Conservation (phyloP, 2,329 filamentous ascomycete genomes). For the Domatiomyces globalis region DNA sequence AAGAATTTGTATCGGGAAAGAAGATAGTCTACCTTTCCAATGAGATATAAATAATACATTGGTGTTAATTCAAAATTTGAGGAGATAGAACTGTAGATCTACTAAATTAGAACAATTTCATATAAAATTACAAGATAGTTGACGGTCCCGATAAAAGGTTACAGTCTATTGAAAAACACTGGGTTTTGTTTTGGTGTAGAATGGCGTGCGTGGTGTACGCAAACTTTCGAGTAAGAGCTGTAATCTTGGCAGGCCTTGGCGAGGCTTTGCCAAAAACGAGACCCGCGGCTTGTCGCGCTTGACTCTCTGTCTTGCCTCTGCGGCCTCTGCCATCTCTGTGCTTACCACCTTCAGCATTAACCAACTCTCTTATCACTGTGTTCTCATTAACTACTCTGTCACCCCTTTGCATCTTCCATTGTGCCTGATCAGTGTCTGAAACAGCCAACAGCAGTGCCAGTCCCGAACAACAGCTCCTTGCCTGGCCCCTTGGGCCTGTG, state of each 20-base stretch:
- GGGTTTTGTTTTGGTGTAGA: too few relatives aligned
- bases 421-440: background rate
- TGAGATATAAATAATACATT: too few relatives aligned
- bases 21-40: too few relatives aligned
- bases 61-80: too few relatives aligned
- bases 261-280: background rate
- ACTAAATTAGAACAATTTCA: too few relatives aligned
- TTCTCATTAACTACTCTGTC: background rate
- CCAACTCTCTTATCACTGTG: background rate
- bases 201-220: too few relatives aligned
- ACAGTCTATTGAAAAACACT: too few relatives aligned
- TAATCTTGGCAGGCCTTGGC: background rate
- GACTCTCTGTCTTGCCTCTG: background rate
- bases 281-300: background rate
- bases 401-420: background rate
- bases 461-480: background rate
- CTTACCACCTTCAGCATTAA: slow-evolving; percentile 1
- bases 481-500: background rate
- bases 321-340: background rate
- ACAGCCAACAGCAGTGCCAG: background rate
- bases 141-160: too few relatives aligned
- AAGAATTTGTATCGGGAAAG: too few relatives aligned
- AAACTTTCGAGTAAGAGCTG: too few relatives aligned
- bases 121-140: too few relatives aligned
- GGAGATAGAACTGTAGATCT: too few relatives aligned